phyloP scores from a whole-genome alignment of 2,329 filamentous ascomycete genomes.

The Endothia cerciana region DNA sequence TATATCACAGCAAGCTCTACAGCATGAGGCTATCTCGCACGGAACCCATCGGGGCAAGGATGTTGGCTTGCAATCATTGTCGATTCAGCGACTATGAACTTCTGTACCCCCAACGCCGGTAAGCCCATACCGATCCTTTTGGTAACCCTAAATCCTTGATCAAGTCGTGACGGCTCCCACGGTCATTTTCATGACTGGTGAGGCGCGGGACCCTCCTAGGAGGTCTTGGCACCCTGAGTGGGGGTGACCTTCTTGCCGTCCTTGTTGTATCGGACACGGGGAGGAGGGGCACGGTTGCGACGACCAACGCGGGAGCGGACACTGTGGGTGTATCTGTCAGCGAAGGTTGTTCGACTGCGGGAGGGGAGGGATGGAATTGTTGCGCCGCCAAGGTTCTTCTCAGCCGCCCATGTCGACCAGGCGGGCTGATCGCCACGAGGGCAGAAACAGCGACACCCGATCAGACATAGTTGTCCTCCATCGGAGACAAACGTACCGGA shows the following conservation, averaged over 20 bases:
- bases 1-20: neutral
- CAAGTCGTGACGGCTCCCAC: slow-evolving; percentile 3
- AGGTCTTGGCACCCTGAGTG: slow-evolving; percentile 73
- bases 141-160: slow-evolving; percentile 5
- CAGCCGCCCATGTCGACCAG: slow-evolving; percentile 46
- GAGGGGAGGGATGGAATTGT: slow-evolving; percentile 26
- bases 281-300: slow-evolving; percentile 98
- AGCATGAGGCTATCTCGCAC: neutral
- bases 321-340: slow-evolving; percentile 61
- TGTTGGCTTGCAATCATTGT: slow-evolving; percentile 23
- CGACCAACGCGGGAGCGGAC: slow-evolving; percentile 96
- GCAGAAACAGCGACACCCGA: slow-evolving; percentile 25
- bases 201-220: slow-evolving; percentile 35
- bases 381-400: slow-evolving; percentile 48
- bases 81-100: slow-evolving; percentile 29
- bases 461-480: slow-evolving; percentile 60
- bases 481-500: slow-evolving; percentile 80
- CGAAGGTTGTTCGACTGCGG: slow-evolving; percentile 34
- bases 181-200: neutral
- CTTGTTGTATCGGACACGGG: slow-evolving; percentile 99
- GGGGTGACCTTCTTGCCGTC: slow-evolving; percentile 99
- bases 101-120: slow-evolving; percentile 26
- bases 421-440: slow-evolving; percentile 17
- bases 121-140: slow-evolving; percentile 22
- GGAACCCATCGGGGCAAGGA: neutral